Base-by-base conservation (phyloP, 2,329 filamentous ascomycete genomes). In the Fusarium guadeloupense region DNA sequence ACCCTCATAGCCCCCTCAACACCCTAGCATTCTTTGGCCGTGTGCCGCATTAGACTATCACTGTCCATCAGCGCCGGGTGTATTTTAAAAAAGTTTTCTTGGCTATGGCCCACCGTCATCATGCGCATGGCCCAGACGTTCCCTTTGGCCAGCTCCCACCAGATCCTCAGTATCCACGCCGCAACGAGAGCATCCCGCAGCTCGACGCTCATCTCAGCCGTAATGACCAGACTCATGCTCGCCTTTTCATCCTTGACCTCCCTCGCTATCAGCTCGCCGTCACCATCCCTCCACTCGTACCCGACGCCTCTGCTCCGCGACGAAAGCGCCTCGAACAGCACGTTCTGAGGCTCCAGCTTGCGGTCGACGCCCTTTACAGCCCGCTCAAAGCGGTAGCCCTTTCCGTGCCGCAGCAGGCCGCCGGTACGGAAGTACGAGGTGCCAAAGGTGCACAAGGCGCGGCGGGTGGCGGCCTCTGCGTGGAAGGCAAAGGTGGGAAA, bases 141-240 rank as follows among this genome's bases (percentile, higher is more conserved):
- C 8, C 54, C 65, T 17, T 61, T 64, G 4, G 73, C 68, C 26
- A 72, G 31, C n/a, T 71, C 69, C 41, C 68, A 69, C 75, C 75
- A 77, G 20, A 74, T 46, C 41, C 73, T 69, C 41, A 74, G 39
- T 44, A 76, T 67, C 76, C 75, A 77, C 9, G 74, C 72, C 5
- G 69, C 65, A 9, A 74, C 74, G 17, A 77, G 69, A 5, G 72
- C 75, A 45, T 77, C 75, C 5, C 75, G 64, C 54, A 61, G 44
- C 9, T 60, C 61, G 6, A 48, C 47, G 16, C 59, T 59, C 70
- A 76, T 69, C 60, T 72, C 68, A 12, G 68, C 70, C 5, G 69
- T 69, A 10, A 77, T 59, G 7, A 74, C 68, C 28, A 77, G 49
- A 14, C 71, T 71, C 62, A 71, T 66, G 16, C 68, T 61, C 17